Base-by-base conservation (phyloP, 306 rosid species). In the Cotoneaster glaucophyllus region DNA sequence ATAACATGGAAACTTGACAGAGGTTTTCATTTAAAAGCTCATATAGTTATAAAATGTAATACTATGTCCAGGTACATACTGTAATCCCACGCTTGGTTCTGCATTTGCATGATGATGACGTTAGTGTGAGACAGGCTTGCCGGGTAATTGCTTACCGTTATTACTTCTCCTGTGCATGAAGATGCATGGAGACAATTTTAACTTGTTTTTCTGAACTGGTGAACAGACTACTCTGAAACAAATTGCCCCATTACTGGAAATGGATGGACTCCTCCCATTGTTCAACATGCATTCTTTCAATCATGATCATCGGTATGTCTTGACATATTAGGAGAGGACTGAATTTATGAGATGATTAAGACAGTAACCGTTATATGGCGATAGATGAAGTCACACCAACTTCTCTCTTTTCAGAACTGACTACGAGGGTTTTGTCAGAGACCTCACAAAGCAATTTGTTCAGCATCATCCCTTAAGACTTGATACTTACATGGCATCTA, bases 61-160 rank as follows among this genome's bases (percentile, higher is more conserved):
- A 4, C 56, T 26, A 59, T 45, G 64, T 34, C 48, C 83, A 94
- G 98, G 93, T 90, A 68, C 96, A 94, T 85, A 88, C 93, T 64
- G 84, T 90, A 67, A 65, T 94, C 81, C 97, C 98, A 76, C 93
- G 97, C 82, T 84, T 94, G 77, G 87, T 94, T 81, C 86, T 94
- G 87, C 98, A 94, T 82, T 84, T 90, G 64, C 88, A 90, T 77
- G 98, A 94, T 69, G 96, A 90, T 39, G 95, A 94, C 70, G 17
- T 78, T 77, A 79, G 86, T 52, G 96, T 94, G 31, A 87, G 96
- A 69, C 83, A 86, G 56, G 97, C 98, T 74, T 94, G 98, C 84
- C 97, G 98, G 98, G 98, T 94, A 91, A 80, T 85, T 71, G 32
- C 44, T 74, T 66, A 70, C 34, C 64, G 67, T 34, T 82, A 64